Evolutionary conservation across 2,329 filamentous ascomycete species (phyloP), one percentile per base, ranked within the genome.

Genomic region (Scytalidium sp.): DNA sequence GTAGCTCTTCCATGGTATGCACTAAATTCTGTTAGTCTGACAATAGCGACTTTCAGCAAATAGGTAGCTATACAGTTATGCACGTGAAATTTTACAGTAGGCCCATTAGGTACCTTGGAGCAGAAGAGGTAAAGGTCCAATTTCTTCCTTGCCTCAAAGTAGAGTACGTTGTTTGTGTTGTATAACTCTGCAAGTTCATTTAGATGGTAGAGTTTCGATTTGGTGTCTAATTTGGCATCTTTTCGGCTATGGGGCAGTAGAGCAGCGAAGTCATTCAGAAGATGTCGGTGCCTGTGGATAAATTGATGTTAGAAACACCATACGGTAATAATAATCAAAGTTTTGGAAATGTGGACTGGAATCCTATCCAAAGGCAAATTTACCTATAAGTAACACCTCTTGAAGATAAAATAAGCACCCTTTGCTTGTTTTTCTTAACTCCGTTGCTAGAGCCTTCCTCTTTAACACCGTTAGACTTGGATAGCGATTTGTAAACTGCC

Each of bases 121-220:
- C 97, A 81, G 91, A 91, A 97, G 55, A 95, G 76, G 70, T 97
- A 99, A 19, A 97, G 76, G 75, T 97, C 94, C 71, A 96, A 87
- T 52, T 87, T 89, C 71, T 97, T 99, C 53, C 92, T 81, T 42
- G 92, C 92, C 74, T 99, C 93, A 67, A 97, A 95, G 74, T 96
- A 99, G 54, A 97, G 80, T 50, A 94, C 83, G 67, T 95, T 93
- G 73, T 96, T 96, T 80, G 90, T 95, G 67, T 94, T 95, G 76
- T 95, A 94, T 23, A 96, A 79, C 57, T 86, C 83, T 61, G 73
- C 64, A 39, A 75, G 64, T 63, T 92, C 89, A 72, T 94, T 94
- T 46, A 96, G 81, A 66, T 88, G 76, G 79, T 84, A 80, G 60
- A 91, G 79, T 75, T 94, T 91, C 32, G 89, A 92, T 74, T 97